phyloP scores from a whole-genome alignment of 2,329 filamentous ascomycete species.

The Monilinia polystroma region DNA sequence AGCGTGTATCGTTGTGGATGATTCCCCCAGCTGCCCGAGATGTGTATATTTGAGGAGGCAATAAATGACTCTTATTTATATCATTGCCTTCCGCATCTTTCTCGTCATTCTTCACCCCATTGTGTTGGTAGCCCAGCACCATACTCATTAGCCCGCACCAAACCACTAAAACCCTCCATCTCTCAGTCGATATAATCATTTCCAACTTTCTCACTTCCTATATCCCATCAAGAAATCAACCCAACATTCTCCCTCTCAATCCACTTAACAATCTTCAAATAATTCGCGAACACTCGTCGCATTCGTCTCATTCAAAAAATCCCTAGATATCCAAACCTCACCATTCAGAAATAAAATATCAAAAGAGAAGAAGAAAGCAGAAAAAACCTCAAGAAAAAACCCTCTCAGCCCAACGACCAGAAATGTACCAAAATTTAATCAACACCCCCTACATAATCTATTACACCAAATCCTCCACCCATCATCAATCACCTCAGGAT shows the following conservation, averaged over 20 bases:
- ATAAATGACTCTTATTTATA: no score
- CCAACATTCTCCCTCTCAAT: conserved; percentile 3
- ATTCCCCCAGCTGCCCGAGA: no score
- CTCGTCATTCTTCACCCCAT: no score
- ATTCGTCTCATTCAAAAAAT: background rate
- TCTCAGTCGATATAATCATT: conserved; percentile 18
- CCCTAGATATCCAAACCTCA: background rate
- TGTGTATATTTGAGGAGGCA: no score
- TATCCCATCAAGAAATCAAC: conserved; percentile 2
- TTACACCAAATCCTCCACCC: conserved; percentile 7
- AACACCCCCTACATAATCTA: conserved; percentile 10
- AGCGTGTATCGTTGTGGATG: no score
- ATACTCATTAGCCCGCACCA: background rate
- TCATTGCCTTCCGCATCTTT: no score
- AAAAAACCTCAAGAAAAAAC: conserved; percentile 5
- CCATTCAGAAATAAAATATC: background rate
- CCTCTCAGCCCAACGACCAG: background rate
- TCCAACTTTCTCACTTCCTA: conserved; percentile 15
- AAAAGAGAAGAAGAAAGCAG: background rate
- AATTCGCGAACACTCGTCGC: conserved; percentile 6
- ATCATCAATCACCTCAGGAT: conserved; percentile 12
- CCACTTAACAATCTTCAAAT: conserved; percentile 4
- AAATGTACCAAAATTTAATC: conserved; percentile 7
- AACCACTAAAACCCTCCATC: conserved; percentile 12
- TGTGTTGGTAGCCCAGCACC: background rate